Base-by-base conservation (phyloP, 768 basidiomycete species). In the Leccinum imitatum region DNA sequence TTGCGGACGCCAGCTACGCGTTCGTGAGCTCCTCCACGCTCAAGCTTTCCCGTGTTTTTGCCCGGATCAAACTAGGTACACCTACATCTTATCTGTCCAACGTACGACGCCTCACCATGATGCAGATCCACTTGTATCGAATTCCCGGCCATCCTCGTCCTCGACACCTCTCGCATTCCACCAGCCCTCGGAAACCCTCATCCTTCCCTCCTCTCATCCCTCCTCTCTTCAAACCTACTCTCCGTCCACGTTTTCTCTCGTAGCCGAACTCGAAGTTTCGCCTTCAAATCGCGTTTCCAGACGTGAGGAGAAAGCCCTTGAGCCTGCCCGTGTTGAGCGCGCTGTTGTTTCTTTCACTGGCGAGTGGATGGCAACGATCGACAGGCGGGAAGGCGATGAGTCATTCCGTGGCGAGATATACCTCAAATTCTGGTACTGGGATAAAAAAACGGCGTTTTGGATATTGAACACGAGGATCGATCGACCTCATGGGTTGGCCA, bases 181-280 rank as follows among this genome's bases (percentile, higher is more conserved):
- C 72, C 75, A 80, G 3, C 75, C 77, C 6, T 87, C 93, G 4
- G 83, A 87, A 31, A 86, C 91, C 6, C 78, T 98, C 61, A 81
- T 98, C 64, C 81, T 98, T 15, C 93, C 94, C 0, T 94, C 96
- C 3, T 95, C 95, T 0, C 95, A 99, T 69, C 91, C 94, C 0
- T 95, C 95, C 3, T 92, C 94, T n/a, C 79, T 99, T 44, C 96
- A 98, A 77, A 85, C 90, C 25, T 95, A 91, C 76, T 89, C 92
- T 17, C 90, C 90, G 1, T 73, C 80, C 8, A 81, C 84, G 3
- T 88, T 88, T 30, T 82, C 84, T 46, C 80, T 94, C 1, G 69
- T 93, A 3, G 87, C 87, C 50, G 96, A 99, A 73, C 80, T 98
- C 19, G 97, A 98, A 73, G 85, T 99, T 8, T 87, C 92, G 2